Evolutionary conservation across 2,329 filamentous ascomycete genomes (phyloP).

Genomic region (Nemania diffusa): DNA sequence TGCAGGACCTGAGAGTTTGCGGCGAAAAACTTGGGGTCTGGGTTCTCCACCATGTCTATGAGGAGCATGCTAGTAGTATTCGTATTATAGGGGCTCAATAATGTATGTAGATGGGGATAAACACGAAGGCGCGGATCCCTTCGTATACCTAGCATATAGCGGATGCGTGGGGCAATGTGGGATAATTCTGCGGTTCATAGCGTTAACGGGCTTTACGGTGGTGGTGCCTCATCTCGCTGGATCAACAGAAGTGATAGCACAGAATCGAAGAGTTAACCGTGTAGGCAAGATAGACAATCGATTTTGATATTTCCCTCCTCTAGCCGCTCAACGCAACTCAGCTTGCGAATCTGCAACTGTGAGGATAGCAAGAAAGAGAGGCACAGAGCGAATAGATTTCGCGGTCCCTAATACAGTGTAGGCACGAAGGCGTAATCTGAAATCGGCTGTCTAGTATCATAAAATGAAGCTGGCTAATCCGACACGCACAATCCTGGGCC

Average conservation of each 20-base stretch:
- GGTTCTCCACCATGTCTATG: background rate
- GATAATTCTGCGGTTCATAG: background rate
- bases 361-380: background rate
- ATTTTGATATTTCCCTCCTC: background rate
- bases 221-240: background rate
- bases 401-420: background rate
- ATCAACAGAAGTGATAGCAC: background rate
- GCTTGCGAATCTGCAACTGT: background rate
- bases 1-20: conserved; percentile 16
- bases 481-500: conserved; percentile 49
- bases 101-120: background rate
- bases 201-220: background rate
- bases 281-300: background rate
- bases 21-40: conserved; percentile 10
- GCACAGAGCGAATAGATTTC: background rate
- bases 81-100: background rate
- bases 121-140: background rate
- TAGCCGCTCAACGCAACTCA: background rate
- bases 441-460: background rate
- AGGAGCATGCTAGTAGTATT: background rate
- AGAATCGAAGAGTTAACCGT: background rate
- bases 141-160: background rate
- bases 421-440: background rate
- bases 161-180: background rate
- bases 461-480: conserved; percentile 48